These are phyloP conservation scores for Ophiostoma angusticollis DNA, from an alignment of 2,329 filamentous ascomycete genomes.

Conservation along the genomic window DNA sequence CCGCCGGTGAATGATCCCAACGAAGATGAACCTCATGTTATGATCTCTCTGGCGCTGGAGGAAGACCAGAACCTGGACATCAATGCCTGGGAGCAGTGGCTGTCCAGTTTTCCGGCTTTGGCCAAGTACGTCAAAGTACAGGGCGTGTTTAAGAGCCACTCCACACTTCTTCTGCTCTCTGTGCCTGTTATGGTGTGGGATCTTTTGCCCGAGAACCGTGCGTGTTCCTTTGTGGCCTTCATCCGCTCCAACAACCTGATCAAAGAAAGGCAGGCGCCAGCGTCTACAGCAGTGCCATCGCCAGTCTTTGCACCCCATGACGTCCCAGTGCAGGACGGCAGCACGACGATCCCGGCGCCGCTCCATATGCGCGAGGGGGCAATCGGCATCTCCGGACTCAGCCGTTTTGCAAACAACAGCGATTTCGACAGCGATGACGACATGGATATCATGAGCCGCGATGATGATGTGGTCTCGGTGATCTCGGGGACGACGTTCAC, in stretches of 20 bases:
- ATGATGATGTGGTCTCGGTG: slow-evolving; percentile 17
- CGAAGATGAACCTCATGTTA: slow-evolving; percentile 45
- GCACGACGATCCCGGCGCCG: too few relatives aligned
- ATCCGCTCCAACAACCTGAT: slow-evolving; percentile 45
- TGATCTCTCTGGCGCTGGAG: slow-evolving; percentile 47
- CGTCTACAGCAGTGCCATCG: neutral
- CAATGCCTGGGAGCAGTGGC: slow-evolving; percentile 47
- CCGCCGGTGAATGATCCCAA: slow-evolving; percentile 29
- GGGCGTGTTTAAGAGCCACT: slow-evolving; percentile 49
- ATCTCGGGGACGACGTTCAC: slow-evolving; percentile 21
- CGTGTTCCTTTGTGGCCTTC: slow-evolving; percentile 45
- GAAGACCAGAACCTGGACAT: slow-evolving; percentile 43
- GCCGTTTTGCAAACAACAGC: slow-evolving; percentile 9
- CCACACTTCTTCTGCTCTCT: slow-evolving; percentile 43
- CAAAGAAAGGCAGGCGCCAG: slow-evolving; percentile 17
- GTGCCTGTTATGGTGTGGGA: slow-evolving; percentile 49
- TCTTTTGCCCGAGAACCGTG: slow-evolving; percentile 42
- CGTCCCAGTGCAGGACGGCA: neutral
- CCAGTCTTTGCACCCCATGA: too few relatives aligned
- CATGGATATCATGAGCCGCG: neutral
- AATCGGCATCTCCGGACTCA: slow-evolving; percentile 3
- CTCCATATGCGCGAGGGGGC: too few relatives aligned
- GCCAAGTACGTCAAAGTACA: slow-evolving; percentile 49
- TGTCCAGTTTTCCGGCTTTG: slow-evolving; percentile 40
- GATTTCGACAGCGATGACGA: neutral